Conservation (phyloP, 2,329 filamentous ascomycete genomes). For the Fusarium circinatum region DNA sequence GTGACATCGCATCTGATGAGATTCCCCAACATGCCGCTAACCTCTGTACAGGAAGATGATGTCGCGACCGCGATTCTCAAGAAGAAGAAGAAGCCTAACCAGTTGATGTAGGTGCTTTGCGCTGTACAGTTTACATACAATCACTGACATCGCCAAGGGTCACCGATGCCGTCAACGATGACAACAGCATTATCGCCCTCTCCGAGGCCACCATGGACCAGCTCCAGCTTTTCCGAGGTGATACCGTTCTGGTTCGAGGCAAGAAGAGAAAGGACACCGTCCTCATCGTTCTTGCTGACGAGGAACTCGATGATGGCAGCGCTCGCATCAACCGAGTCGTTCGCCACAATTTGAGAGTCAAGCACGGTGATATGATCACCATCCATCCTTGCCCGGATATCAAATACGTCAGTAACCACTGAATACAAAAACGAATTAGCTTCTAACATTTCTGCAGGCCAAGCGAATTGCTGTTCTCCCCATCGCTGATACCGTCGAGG, state of each 20-base stretch:
- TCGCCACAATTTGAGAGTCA: conserved; percentile 96
- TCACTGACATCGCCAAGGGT: conserved; percentile 69
- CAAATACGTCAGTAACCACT: conserved; percentile 87
- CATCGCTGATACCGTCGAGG: conserved; percentile 97
- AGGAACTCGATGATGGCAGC: conserved; percentile 96
- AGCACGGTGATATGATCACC: conserved; percentile 97
- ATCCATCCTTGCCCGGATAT: conserved; percentile 98
- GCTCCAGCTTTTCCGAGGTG: conserved; percentile 97
- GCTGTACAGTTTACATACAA: conserved; percentile 6
- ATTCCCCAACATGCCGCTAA: conserved; percentile 47
- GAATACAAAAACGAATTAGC: too few relatives aligned
- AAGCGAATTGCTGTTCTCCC: conserved; percentile 99
- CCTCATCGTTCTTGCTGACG: conserved; percentile 95
- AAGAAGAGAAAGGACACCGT: conserved; percentile 99
- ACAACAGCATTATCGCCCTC: conserved; percentile 98
- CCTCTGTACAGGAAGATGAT: conserved; percentile 77
- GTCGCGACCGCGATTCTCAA: conserved; percentile 96
- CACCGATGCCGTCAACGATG: conserved; percentile 98
- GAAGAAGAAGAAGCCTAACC: conserved; percentile 99
- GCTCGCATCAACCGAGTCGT: conserved; percentile 98
- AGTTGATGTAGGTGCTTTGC: conserved; percentile 79
- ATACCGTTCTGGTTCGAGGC: conserved; percentile 97
- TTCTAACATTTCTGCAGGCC: conserved; percentile 67
- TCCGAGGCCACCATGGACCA: conserved; percentile 99
- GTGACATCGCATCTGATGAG: conserved; percentile 47